phyloP scores from a whole-genome alignment of 129 eudicot genomes.

The Centrapalus pauciflorus region DNA sequence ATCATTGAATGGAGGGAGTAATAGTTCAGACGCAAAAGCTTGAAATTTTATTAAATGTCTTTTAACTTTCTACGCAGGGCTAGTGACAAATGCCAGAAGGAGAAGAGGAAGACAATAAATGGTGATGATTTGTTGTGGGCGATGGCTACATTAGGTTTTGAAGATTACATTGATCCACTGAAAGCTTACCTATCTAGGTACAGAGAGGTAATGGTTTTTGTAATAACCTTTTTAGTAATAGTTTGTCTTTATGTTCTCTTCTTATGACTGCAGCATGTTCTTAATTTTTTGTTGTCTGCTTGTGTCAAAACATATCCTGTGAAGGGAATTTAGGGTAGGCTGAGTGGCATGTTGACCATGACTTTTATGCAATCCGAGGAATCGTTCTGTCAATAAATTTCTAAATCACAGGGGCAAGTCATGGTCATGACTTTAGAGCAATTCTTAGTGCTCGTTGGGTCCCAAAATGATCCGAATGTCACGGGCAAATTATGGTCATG shows the following conservation, averaged over 20 bases:
- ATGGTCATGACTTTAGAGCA: too few species aligned
- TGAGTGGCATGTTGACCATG: too few species aligned
- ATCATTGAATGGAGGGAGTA: neutral
- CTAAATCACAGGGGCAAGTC: too few species aligned
- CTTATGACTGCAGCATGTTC: neutral
- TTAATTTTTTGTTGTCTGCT: neutral
- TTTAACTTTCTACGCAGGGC: slow-evolving; percentile 45
- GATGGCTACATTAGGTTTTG: slow-evolving; percentile 89
- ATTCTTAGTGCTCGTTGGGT: too few species aligned
- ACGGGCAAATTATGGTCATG: too few species aligned
- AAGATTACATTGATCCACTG: slow-evolving; percentile 72
- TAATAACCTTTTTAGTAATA: neutral
- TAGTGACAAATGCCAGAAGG: slow-evolving; percentile 84
- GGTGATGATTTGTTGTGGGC: slow-evolving; percentile 90
- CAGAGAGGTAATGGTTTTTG: slow-evolving; percentile 58
- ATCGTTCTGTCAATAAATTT: too few species aligned
- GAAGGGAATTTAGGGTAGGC: neutral
- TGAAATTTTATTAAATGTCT: neutral
- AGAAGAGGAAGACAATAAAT: slow-evolving; percentile 80
- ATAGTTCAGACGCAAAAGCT: neutral
- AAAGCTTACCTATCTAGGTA: slow-evolving; percentile 72
- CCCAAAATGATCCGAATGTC: too few species aligned
- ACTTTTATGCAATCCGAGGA: too few species aligned
- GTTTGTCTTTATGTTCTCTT: neutral
- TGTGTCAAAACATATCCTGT: neutral